phyloP scores from a whole-genome alignment of 1,139 yeast genomes.

The Kurtzmaniella quercitrusa region DNA sequence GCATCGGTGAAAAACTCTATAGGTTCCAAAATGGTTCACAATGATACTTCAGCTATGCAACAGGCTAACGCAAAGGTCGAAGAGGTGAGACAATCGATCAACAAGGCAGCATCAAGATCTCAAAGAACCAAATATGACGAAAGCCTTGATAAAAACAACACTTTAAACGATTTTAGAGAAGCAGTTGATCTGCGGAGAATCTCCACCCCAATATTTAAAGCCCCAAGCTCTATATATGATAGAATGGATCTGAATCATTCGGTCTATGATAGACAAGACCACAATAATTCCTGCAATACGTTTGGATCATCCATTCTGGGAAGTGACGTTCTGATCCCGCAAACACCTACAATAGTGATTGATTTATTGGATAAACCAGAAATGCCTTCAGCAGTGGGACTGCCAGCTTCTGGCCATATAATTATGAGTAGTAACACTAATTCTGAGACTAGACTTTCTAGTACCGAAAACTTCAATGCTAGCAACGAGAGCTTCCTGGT shows the following conservation, averaged over 20 bases:
- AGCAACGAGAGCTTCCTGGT: not conserved
- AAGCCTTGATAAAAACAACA: conserved; percentile 11
- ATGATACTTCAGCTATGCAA: conserved; percentile 1
- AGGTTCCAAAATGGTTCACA: conserved; percentile 14
- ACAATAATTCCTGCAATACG: conserved; percentile 13
- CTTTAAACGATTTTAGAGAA: conserved; percentile 22
- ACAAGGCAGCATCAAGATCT: conserved; percentile 14
- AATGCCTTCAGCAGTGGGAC: conserved; percentile 4
- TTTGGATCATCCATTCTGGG: conserved; percentile 14
- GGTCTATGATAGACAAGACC: not conserved
- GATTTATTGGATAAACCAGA: conserved; percentile 4
- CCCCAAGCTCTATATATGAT: conserved; percentile 1
- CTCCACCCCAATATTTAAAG: conserved; percentile 7
- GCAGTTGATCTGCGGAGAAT: conserved; percentile 24
- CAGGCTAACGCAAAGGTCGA: conserved; percentile 6
- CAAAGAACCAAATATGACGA: conserved; percentile 2
- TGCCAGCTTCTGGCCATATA: conserved; percentile 7
- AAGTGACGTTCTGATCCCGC: conserved; percentile 4
- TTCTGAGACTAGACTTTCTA: not conserved
- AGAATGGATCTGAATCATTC: not conserved
- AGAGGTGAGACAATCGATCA: conserved; percentile 21
- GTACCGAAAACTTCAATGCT: not conserved
- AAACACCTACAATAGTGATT: conserved; percentile 1
- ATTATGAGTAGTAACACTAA: not conserved
- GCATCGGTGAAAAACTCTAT: conserved; percentile 22